A percentile compares a stretch with the other conserved stretches of the same genome.
These are phyloP conservation scores for Telfairia occidentalis DNA, from an alignment of 331 rosid genomes.

Conservation along the genomic window DNA sequence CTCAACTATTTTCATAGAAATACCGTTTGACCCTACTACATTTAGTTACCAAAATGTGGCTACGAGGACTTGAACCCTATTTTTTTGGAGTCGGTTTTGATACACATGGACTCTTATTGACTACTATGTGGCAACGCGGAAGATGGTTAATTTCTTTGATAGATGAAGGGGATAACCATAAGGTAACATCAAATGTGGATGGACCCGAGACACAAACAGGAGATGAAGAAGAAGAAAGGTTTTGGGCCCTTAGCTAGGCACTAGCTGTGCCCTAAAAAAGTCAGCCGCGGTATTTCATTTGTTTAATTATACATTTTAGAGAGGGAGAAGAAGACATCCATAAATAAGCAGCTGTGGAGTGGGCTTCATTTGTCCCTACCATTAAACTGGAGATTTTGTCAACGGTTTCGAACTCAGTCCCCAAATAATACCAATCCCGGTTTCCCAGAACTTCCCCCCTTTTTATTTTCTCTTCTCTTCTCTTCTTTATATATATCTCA, in stretches of 20 bases:
- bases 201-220: neutral
- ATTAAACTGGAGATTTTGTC: conserved; percentile 12
- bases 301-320: neutral
- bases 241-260: neutral
- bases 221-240: neutral
- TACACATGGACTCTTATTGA: too few species aligned
- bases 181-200: neutral
- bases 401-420: conserved; percentile 2
- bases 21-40: too few species aligned
- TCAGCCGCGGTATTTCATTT: conserved; percentile 9
- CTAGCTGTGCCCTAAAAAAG: neutral
- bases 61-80: too few species aligned
- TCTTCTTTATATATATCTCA: neutral
- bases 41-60: too few species aligned
- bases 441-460: neutral
- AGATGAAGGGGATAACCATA: neutral
- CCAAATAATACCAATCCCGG: conserved; percentile 1
- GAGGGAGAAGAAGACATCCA: neutral
- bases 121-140: too few species aligned
- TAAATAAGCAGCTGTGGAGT: neutral
- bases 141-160: too few species aligned
- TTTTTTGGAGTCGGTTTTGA: too few species aligned
- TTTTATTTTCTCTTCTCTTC: neutral
- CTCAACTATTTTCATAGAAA: too few species aligned
- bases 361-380: neutral